A percentile compares a stretch with the other conserved stretches of the same genome.
These are phyloP conservation scores for Climacium dendroides DNA, from an alignment of 225 moss, liverwort and hornwort genomes.

Conservation along the genomic window DNA sequence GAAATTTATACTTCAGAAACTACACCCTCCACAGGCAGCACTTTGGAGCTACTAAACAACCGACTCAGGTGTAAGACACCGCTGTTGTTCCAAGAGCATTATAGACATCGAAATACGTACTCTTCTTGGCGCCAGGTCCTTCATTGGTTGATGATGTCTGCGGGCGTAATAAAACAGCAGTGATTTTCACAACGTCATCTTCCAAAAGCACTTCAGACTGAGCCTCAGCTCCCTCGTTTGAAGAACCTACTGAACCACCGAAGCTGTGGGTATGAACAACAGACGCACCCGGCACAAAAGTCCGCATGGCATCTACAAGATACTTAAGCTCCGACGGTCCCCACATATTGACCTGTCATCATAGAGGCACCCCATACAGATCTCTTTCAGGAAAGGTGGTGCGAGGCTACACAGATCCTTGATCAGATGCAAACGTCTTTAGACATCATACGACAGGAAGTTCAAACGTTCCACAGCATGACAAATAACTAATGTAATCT, in stretches of 20 bases:
- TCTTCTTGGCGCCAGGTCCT: constrained; percentile 18
- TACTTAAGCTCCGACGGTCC: constrained; percentile 84
- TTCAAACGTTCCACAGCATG: background rate
- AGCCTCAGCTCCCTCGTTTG: background rate
- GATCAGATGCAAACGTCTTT: background rate
- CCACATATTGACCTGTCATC: constrained; percentile 83
- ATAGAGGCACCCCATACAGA: background rate
- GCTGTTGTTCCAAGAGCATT: background rate
- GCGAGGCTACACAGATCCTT: background rate
- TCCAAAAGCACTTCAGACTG: constrained; percentile 54
- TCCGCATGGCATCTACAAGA: constrained; percentile 96
- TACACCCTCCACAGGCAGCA: background rate
- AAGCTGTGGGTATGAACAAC: constrained; percentile 89
- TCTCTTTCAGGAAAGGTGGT: background rate
- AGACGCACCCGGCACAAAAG: constrained; percentile 89
- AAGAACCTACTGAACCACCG: constrained; percentile 20
- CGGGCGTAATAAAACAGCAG: constrained; percentile 61
- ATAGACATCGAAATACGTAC: background rate
- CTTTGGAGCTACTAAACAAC: background rate
- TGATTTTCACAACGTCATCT: constrained; percentile 85
- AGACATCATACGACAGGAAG: background rate
- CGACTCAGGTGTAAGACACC: background rate
- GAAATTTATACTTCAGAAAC: background rate
- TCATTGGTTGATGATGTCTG: background rate
- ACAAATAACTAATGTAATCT: background rate